Conservation (phyloP, 768 basidiomycete species). For the Boletus barrowsii region DNA sequence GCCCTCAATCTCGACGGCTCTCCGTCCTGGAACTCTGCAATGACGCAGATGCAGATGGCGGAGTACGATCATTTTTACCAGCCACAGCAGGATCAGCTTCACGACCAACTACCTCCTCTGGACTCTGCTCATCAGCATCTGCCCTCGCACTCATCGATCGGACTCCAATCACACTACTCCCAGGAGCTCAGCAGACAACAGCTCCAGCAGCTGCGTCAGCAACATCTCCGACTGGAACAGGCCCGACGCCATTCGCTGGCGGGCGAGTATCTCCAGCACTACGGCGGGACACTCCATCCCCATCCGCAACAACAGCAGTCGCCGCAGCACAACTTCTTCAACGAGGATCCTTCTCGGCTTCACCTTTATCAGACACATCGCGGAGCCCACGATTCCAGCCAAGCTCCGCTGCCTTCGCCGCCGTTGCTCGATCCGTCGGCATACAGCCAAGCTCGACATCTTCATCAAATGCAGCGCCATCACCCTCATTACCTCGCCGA, state of each 20-base stretch:
- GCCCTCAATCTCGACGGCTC: slow-evolving; percentile 77
- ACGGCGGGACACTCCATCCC: slow-evolving; percentile 33
- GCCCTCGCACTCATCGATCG: slow-evolving; percentile 53
- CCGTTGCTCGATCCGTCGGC: slow-evolving; percentile 33
- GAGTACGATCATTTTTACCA: slow-evolving; percentile 47
- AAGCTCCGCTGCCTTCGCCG: slow-evolving; percentile 26
- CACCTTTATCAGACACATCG: slow-evolving; percentile 35
- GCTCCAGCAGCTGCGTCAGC: slow-evolving; percentile 35
- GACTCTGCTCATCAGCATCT: slow-evolving; percentile 46
- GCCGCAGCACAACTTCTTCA: slow-evolving; percentile 27
- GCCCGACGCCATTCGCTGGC: slow-evolving; percentile 34
- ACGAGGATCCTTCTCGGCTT: slow-evolving; percentile 30
- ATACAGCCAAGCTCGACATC: slow-evolving; percentile 30
- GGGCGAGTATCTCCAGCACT: slow-evolving; percentile 38
- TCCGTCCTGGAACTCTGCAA: slow-evolving; percentile 89
- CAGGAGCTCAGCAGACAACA: slow-evolving; percentile 49
- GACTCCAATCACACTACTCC: slow-evolving; percentile 41
- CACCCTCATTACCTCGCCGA: slow-evolving; percentile 36
- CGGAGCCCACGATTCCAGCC: slow-evolving; percentile 33
- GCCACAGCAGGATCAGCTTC: slow-evolving; percentile 32
- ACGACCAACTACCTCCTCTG: slow-evolving; percentile 44
- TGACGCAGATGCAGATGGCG: slow-evolving; percentile 50
- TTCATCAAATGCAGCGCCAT: slow-evolving; percentile 32
- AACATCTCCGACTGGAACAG: slow-evolving; percentile 35
- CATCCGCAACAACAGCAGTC: slow-evolving; percentile 28